Conservation (phyloP, 805 yeast genomes). For the Hanseniaspora vineae region DNA sequence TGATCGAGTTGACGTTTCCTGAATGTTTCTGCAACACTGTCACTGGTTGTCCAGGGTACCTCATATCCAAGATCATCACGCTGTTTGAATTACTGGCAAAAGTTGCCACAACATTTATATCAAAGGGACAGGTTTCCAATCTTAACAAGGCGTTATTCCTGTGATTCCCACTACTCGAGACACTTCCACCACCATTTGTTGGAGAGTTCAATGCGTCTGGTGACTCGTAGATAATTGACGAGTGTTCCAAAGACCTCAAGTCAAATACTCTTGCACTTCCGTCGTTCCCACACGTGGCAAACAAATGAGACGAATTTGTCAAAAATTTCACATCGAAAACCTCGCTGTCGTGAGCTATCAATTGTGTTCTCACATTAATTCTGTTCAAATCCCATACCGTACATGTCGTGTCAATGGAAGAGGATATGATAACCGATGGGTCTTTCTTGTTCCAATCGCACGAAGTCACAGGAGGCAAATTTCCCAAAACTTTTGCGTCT, state of each 20-base stretch:
- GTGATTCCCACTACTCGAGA: background rate
- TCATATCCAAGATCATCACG: conserved; percentile 64
- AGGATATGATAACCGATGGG: conserved; percentile 59
- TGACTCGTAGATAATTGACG: conserved; percentile 88
- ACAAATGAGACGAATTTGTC: conserved; percentile 46
- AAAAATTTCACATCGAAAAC: conserved; percentile 86
- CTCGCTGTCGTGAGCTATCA: conserved; percentile 92
- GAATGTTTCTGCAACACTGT: conserved; percentile 55
- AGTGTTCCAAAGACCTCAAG: conserved; percentile 76
- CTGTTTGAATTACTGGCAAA: conserved; percentile 57
- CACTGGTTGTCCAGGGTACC: conserved; percentile 79
- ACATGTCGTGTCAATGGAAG: conserved; percentile 92
- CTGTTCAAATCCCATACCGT: conserved; percentile 79
- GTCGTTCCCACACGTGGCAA: conserved; percentile 90
- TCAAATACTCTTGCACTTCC: conserved; percentile 92
- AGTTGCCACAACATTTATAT: conserved; percentile 75
- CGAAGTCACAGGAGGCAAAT: conserved; percentile 78
- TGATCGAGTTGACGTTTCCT: conserved; percentile 55
- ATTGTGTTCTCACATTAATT: conserved; percentile 67
- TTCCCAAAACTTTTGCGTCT: conserved; percentile 12
- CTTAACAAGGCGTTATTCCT: conserved; percentile 48
- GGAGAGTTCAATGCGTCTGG: background rate
- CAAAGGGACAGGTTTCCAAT: conserved; percentile 64
- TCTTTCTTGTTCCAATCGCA: conserved; percentile 84
- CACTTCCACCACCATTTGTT: background rate